Base-by-base conservation (phyloP, 768 basidiomycete genomes). In the Boletus bicolor region DNA sequence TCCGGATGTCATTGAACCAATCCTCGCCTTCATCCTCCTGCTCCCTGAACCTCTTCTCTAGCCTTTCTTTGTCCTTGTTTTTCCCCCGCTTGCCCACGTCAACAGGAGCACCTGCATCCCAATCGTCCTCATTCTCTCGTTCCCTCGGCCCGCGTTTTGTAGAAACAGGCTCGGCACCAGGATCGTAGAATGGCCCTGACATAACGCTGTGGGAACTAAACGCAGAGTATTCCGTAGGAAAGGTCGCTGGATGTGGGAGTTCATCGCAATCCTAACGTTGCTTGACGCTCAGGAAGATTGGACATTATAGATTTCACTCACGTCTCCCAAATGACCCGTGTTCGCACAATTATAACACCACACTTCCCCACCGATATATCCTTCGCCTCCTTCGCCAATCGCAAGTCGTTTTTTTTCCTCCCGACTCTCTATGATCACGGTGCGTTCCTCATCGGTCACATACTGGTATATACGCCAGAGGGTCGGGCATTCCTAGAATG, bases 331-430 rank as follows among this genome's bases (percentile, higher is more conserved):
- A 69, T 93, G 91, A 4, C 88, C 90, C 49, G 70, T 69, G 30
- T 73, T 73, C 41, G 87, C 91, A 60, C 91, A 93, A 61, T 88
- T 89, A 66, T 91, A 89, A 68, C 91, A 93, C 87, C 87, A 92
- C 61, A 82, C 76, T 64, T 89, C 88, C 35, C 72, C 69, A 5
- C 81, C 86, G 51, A 92, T 84, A 68, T 87, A 91, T 7, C 85
- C 88, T 68, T 91, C 91, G 10, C 89, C 87, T 14, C 91, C 89
- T 53, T 85, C 65, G 11, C 89, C 88, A 7, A 89, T 70, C 12
- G 66, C 64, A 7, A 84, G 65, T 4, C 73, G 66, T 42, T 75
- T 78, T 65, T 79, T 87, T 28, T 74, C 67, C 56, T 79, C 76
- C 32, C 89, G 82, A 19, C 56, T 62, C 17, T 67, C 64, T 3